Base-by-base conservation (phyloP, 2,329 filamentous ascomycete genomes). In the Tricladium varicosporioides region DNA sequence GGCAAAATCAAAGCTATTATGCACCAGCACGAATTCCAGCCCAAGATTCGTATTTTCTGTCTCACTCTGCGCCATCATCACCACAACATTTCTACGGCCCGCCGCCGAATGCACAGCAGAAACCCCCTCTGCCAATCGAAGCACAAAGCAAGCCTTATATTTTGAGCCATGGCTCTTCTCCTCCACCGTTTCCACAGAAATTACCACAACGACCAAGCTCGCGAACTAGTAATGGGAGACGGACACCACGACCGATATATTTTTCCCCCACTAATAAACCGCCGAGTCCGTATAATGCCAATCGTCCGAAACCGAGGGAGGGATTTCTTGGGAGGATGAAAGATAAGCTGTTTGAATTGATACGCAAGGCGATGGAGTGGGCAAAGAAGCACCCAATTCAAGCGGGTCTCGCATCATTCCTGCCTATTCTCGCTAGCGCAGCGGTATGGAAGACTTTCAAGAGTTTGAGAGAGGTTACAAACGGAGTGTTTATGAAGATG, bases 241-340 rank as follows among this genome's bases (percentile, higher is more conserved):
- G 45, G 15, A 52, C 59, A 5, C 48, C 60, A 16, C 31, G 60
- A 33, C 47, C 62, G 15, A 22, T 66, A 40, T 54, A 60, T 53
- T 65, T 57, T 57, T 65, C 63, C 1, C 66, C 65, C 13, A 53
- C 53, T 9, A 67, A 67, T 32, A 54, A 51, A 18, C 53, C 58
- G 2, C 62, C 64, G 2, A 60, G 63, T 13, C 66, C 67, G 5
- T 68, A 66, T 54, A 64, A 55, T 48, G 55, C 56, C 7, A 59
- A 60, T 10, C 63, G 67, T 11, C 67, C 67, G 1, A 48, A 56
- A 13, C 65, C 66, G 1, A 58, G 67, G 5, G 63, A 60, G 1
- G 65, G 65, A 1, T 63, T 68, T 44, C 8, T 68, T 5, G 57
- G 50, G n/a, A 53, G 65, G 10, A 57, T 66, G 32, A 18, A 57